Percentiles rank a stretch among this genome's conserved stretches.
phyloP scores from a whole-genome alignment of 495 filamentous ascomycete genomes.

The Margaritispora aquatica region DNA sequence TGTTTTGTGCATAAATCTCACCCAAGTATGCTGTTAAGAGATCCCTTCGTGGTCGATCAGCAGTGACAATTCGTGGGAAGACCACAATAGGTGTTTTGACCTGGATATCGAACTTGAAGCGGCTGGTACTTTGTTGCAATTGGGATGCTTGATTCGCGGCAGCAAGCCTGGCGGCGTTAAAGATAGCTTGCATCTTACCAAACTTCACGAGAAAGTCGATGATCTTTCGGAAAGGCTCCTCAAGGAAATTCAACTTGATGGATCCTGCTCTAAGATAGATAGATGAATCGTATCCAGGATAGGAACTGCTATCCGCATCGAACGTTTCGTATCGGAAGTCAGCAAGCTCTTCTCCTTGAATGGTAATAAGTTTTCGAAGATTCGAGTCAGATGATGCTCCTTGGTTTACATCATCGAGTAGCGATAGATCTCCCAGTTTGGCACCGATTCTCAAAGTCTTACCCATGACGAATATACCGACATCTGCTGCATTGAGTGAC shows the following conservation, averaged over 20 bases:
- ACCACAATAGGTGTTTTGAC: slow-evolving; percentile 94
- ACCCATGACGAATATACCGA: slow-evolving; percentile 82
- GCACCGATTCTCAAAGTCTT: slow-evolving; percentile 80
- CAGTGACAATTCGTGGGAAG: slow-evolving; percentile 70
- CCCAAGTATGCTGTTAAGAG: slow-evolving; percentile 87
- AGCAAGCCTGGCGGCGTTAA: slow-evolving; percentile 92
- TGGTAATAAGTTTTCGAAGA: slow-evolving; percentile 82
- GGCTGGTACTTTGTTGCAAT: slow-evolving; percentile 80
- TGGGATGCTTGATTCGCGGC: slow-evolving; percentile 93
- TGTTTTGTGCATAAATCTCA: slow-evolving; percentile 95
- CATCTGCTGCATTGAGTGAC: slow-evolving; percentile 83
- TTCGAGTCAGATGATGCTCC: slow-evolving; percentile 63
- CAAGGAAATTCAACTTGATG: slow-evolving; percentile 91
- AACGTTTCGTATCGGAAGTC: slow-evolving; percentile 98
- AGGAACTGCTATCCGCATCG: slow-evolving; percentile 63
- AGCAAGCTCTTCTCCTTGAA: slow-evolving; percentile 92
- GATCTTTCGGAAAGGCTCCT: slow-evolving; percentile 97
- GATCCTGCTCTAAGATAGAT: slow-evolving; percentile 86
- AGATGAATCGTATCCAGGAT: slow-evolving; percentile 93
- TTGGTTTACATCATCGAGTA: slow-evolving; percentile 92
- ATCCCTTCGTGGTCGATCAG: slow-evolving; percentile 56
- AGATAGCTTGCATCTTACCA: slow-evolving; percentile 98
- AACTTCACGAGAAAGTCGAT: slow-evolving; percentile 97
- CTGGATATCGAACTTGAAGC: slow-evolving; percentile 88
- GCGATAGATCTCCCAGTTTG: slow-evolving; percentile 75